phyloP scores from a whole-genome alignment of 2,329 filamentous ascomycete genomes.

The Graphilbum fragrans region DNA sequence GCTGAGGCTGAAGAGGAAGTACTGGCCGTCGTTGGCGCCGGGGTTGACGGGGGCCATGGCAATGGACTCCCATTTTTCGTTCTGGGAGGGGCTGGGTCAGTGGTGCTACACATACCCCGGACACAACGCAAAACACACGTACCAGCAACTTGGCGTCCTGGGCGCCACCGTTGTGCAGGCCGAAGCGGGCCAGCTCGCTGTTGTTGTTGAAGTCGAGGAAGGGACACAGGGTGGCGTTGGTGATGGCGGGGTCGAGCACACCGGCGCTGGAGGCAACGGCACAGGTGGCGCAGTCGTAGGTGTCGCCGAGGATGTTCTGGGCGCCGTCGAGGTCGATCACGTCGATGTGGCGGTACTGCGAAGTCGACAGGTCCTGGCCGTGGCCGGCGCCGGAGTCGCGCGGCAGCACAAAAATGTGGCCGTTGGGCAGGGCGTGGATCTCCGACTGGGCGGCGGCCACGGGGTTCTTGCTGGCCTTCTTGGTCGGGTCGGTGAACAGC shows the following conservation, averaged over 20 bases:
- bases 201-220: conserved; percentile 61
- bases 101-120: too few species aligned
- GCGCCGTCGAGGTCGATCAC: conserved; percentile 51
- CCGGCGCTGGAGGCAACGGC: conserved; percentile 4
- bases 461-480: conserved; percentile 28
- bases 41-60: conserved; percentile 43
- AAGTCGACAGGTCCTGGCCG: conserved; percentile 37
- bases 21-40: conserved; percentile 35
- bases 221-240: conserved; percentile 47
- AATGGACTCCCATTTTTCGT: conserved; percentile 69
- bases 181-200: conserved; percentile 50
- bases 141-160: conserved; percentile 41
- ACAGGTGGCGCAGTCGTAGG: conserved; percentile 24
- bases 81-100: conserved; percentile 19
- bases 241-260: conserved; percentile 27
- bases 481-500: conserved; percentile 30
- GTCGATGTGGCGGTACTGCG: conserved; percentile 57
- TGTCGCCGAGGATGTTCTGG: conserved; percentile 43
- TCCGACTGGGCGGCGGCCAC: conserved; percentile 56
- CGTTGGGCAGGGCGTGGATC: conserved; percentile 36
- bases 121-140: background rate
- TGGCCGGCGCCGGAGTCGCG: conserved; percentile 50
- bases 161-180: conserved; percentile 54
- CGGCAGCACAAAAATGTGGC: conserved; percentile 52
- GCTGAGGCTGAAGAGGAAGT: conserved; percentile 53